Evolutionary conservation across 352 stramenopile species (phyloP), one percentile per base, ranked within the genome.

Genomic region (Phytophthora palmivora): DNA sequence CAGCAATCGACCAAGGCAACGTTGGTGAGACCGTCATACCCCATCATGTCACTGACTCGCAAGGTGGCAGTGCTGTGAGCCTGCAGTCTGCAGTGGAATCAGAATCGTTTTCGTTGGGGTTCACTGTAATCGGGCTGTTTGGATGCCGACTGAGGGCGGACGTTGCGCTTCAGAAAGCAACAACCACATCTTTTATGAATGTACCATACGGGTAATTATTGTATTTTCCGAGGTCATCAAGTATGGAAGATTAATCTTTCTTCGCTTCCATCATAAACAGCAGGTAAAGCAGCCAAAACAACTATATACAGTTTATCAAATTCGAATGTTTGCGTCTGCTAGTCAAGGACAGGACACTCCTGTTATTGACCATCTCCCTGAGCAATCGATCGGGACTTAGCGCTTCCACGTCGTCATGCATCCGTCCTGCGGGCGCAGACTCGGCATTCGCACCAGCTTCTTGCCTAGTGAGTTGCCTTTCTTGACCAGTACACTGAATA

Each of bases 341-440:
- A 10, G 30, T 34, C 30, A 34, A 34, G 7, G 10, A 34, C 5
- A 34, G 7, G 30, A 34, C 30, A 12, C 21, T 48, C 19, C 11
- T 5, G 5, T n/a, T n/a, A 50, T 22, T 51, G 37, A 52, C 18
- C 45, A 67, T 67, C 51, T 36, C 51, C 51, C 16, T 44, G 58
- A 45, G 41, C 58, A 58, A 66, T 58, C 60, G 51, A n/a, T 49
- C 45, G 6, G 28, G 22, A 21, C 12, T 48, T 84, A 89, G 49
- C 73, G 79, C 63, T 90, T 89, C 80, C 79, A 92, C 28, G 73
- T 64, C n/a, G 82, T 85, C 83, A 82, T 84, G 55, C 79, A 96
- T 18, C 84, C 85, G 30, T 94, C 79, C 56, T 92, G 79, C 11
- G 85, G 85, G 7, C 85, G 73, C 11, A 94, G 58, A 26, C 65